Conservation (phyloP, 176 grass and related monocot species). For the Oryza glumipatula region DNA sequence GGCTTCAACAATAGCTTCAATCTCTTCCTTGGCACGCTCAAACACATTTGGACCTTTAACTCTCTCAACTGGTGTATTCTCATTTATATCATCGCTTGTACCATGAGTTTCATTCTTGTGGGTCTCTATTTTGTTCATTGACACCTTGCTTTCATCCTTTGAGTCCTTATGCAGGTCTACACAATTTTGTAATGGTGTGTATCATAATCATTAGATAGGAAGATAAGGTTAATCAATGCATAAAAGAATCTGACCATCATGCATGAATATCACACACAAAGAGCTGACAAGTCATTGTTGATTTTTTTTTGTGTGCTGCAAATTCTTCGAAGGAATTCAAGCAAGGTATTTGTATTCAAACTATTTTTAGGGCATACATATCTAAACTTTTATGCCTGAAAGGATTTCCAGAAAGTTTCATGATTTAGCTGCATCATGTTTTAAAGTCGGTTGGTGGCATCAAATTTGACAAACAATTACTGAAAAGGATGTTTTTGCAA, state of each 20-base stretch:
- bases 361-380: not conserved
- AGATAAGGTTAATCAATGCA: not conserved
- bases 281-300: not conserved
- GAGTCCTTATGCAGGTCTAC: constrained; percentile 38
- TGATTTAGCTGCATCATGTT: not conserved
- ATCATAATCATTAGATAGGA: constrained; percentile 1
- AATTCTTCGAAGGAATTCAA: not conserved
- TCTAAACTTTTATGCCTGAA: not conserved
- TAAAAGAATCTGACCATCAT: not conserved
- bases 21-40: constrained; percentile 82
- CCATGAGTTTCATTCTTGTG: constrained; percentile 73
- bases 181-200: constrained; percentile 5
- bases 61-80: constrained; percentile 56
- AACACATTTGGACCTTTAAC: constrained; percentile 78
- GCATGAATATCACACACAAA: not conserved
- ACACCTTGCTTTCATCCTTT: constrained; percentile 40
- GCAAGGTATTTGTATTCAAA: not conserved
- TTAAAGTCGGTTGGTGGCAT: not conserved
- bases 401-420: not conserved
- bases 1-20: constrained; percentile 70
- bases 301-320: too few relatives aligned
- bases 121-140: constrained; percentile 46
- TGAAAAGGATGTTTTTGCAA: not conserved
- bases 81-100: constrained; percentile 61
- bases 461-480: constrained; percentile 4